Percentiles rank a stretch among this genome's conserved stretches.
phyloP scores from a whole-genome alignment of 352 stramenopile species.

The Pythium sukuiense region DNA sequence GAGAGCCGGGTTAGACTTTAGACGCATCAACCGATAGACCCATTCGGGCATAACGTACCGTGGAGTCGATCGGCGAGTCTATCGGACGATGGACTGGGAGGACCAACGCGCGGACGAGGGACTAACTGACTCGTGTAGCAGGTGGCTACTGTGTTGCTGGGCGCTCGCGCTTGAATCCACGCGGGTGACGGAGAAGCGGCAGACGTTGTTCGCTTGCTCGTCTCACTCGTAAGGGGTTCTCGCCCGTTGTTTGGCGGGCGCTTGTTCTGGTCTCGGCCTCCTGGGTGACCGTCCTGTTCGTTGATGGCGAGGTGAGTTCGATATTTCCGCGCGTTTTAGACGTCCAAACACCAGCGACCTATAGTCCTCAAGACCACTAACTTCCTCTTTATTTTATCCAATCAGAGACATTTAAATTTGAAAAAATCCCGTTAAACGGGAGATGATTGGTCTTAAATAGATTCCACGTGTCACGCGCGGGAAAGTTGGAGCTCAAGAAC shows the following conservation, averaged over 20 bases:
- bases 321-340: slow-evolving; percentile 23
- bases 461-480: slow-evolving; percentile 3
- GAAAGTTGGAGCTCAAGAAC: not conserved
- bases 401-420: slow-evolving; percentile 8
- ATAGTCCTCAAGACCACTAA: slow-evolving; percentile 9
- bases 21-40: not conserved
- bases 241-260: slow-evolving; percentile 26
- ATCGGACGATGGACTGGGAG: not conserved
- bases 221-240: slow-evolving; percentile 21
- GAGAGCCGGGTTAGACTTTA: not conserved
- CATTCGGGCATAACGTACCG: not conserved
- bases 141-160: not conserved
- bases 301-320: slow-evolving; percentile 16
- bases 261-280: slow-evolving; percentile 25
- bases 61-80: not conserved
- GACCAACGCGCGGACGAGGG: not conserved
- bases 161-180: not conserved
- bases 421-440: not conserved
- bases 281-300: not conserved
- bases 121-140: not conserved
- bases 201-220: slow-evolving; percentile 5
- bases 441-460: slow-evolving; percentile 14
- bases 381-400: slow-evolving; percentile 16
- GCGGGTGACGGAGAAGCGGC: not conserved
- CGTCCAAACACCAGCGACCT: slow-evolving; percentile 14